These are phyloP conservation scores for Yamadazyma kitorensis DNA, from an alignment of 805 yeast species.

Conservation along the genomic window DNA sequence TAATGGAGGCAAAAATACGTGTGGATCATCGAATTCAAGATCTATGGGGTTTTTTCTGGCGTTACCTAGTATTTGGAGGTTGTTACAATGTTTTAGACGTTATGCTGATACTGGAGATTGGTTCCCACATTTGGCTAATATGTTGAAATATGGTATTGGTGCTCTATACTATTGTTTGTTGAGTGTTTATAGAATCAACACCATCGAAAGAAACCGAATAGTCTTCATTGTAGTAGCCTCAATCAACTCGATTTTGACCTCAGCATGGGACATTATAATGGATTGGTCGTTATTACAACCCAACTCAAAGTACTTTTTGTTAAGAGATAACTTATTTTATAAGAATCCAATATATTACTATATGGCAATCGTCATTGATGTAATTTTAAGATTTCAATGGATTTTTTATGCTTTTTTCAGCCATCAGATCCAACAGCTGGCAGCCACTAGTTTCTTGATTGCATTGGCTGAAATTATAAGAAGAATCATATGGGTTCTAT, in stretches of 20 bases:
- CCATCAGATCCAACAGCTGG: constrained; percentile 79
- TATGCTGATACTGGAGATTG: constrained; percentile 89
- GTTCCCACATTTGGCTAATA: constrained; percentile 95
- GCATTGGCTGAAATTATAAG: constrained; percentile 81
- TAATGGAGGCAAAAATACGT: constrained; percentile 39
- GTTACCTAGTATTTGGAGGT: constrained; percentile 87
- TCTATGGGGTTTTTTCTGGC: constrained; percentile 80
- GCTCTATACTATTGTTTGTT: constrained; percentile 67
- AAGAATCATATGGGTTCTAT: constrained; percentile 84
- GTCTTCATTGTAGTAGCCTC: constrained; percentile 72
- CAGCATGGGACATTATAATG: constrained; percentile 90
- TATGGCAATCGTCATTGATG: constrained; percentile 68
- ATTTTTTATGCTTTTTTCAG: constrained; percentile 80
- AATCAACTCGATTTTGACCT: constrained; percentile 65
- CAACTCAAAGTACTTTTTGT: constrained; percentile 50
- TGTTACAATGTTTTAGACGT: constrained; percentile 87
- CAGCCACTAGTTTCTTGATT: constrained; percentile 76
- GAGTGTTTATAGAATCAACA: constrained; percentile 73
- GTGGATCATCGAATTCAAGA: constrained; percentile 79
- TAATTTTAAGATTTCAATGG: constrained; percentile 86
- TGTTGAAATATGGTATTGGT: constrained; percentile 68
- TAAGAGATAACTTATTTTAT: constrained; percentile 72
- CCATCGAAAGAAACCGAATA: constrained; percentile 40
- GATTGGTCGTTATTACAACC: constrained; percentile 90
- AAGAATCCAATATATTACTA: constrained; percentile 55